Conservation (phyloP, 176 grass and related monocot species). For the bread wheat (Triticum aestivum) region DNA sequence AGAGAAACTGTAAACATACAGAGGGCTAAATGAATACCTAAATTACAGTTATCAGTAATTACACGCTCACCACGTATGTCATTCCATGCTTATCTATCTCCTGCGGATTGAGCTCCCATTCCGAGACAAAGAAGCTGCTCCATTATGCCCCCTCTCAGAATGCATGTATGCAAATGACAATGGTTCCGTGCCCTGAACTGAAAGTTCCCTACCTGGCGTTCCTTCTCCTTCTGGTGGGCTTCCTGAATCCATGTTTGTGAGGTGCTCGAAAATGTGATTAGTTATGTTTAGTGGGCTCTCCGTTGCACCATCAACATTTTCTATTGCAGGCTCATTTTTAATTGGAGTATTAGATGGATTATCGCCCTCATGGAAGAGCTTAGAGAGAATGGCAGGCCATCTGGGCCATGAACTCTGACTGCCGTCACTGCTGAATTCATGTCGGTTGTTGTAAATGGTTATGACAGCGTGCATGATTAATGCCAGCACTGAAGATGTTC, state of each 20-base stretch:
- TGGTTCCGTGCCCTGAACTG: conserved; percentile 19
- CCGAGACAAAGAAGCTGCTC: conserved; percentile 14
- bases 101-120: neutral
- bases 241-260: conserved; percentile 31
- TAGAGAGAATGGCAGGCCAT: conserved; percentile 27
- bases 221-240: conserved; percentile 32
- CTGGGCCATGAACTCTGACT: conserved; percentile 22
- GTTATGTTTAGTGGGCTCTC: conserved; percentile 32
- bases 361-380: conserved; percentile 12
- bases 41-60: neutral
- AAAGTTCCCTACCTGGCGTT: conserved; percentile 51
- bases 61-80: neutral
- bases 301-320: neutral
- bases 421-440: neutral
- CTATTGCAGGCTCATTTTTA: neutral
- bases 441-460: conserved; percentile 19
- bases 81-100: conserved; percentile 1
- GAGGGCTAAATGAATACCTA: conserved; percentile 23
- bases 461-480: conserved; percentile 36
- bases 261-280: conserved; percentile 4
- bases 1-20: neutral
- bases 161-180: conserved; percentile 61
- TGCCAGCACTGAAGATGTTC: conserved; percentile 43
- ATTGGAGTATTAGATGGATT: conserved; percentile 5
- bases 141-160: neutral